Percentiles rank a stretch among this genome's conserved stretches.
Conservation (phyloP, 2,329 filamentous ascomycete genomes). For the Hypoxylon sp. region DNA sequence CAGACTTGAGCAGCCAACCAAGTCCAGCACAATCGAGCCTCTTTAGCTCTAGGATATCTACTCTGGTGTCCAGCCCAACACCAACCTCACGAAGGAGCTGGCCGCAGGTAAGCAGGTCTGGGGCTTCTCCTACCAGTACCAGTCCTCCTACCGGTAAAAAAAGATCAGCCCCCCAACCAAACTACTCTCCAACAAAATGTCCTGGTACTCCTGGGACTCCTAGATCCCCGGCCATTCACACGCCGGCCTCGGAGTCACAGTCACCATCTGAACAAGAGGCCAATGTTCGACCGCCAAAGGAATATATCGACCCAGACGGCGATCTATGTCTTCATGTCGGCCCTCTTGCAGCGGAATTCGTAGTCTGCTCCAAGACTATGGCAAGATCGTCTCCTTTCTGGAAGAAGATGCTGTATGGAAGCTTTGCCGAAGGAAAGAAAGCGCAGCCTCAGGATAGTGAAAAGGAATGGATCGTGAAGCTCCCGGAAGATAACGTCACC, state of each 20-base stretch:
- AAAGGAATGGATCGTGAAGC: conserved; percentile 37
- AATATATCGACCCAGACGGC: conserved; percentile 29
- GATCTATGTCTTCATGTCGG: conserved; percentile 39
- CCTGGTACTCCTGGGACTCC: conserved; percentile 2
- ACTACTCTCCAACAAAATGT: neutral
- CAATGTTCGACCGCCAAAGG: conserved; percentile 14
- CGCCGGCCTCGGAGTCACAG: neutral
- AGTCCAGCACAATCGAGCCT: conserved; percentile 4
- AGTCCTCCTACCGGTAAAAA: neutral
- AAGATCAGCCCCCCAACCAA: neutral
- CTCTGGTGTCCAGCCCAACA: conserved; percentile 9
- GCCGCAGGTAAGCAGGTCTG: neutral
- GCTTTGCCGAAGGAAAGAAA: conserved; percentile 33
- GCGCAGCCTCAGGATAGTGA: conserved; percentile 6
- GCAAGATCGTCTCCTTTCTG: conserved; percentile 34
- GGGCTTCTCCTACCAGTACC: neutral
- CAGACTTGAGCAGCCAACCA: neutral
- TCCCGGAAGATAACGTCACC: conserved; percentile 37
- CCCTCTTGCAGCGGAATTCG: conserved; percentile 21
- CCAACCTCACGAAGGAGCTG: conserved; percentile 16
- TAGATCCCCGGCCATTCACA: neutral
- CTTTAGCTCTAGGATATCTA: conserved; percentile 10
- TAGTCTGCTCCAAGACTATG: conserved; percentile 38
- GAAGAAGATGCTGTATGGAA: conserved; percentile 35
- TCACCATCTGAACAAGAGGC: neutral